Conservation (phyloP, 805 yeast species). For the Saturnispora kantuleensis region DNA sequence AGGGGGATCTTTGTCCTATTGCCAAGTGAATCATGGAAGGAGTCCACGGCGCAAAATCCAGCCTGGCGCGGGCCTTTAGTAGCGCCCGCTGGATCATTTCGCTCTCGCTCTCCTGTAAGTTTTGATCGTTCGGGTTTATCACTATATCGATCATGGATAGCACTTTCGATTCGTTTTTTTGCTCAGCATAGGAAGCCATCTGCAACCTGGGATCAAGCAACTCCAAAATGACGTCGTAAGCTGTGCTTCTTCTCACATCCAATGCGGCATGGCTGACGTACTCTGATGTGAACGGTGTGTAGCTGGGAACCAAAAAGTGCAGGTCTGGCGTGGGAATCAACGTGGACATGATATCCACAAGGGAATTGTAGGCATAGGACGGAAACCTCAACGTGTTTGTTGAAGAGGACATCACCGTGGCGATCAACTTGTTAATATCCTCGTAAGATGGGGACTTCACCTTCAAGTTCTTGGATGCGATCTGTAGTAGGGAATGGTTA, state of each 20-base stretch:
- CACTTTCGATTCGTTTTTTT: conserved; percentile 31
- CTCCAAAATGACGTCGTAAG: conserved; percentile 78
- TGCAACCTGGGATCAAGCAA: conserved; percentile 67
- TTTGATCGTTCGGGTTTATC: conserved; percentile 39
- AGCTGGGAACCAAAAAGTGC: conserved; percentile 65
- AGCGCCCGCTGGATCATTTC: conserved; percentile 58
- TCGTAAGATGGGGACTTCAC: conserved; percentile 55
- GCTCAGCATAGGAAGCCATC: conserved; percentile 43
- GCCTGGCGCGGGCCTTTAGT: conserved; percentile 46
- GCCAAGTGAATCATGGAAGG: conserved; percentile 73
- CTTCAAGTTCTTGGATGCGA: conserved; percentile 55
- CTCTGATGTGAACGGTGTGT: conserved; percentile 66
- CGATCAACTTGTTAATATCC: conserved; percentile 76
- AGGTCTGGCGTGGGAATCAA: conserved; percentile 78
- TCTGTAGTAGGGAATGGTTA: conserved; percentile 69
- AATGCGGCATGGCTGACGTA: conserved; percentile 34
- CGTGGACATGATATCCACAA: conserved; percentile 71
- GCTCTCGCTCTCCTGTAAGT: conserved; percentile 8
- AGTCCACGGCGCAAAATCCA: conserved; percentile 80
- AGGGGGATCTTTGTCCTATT: conserved; percentile 65
- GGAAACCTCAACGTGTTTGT: conserved; percentile 82
- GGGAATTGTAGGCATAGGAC: conserved; percentile 78
- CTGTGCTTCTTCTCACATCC: conserved; percentile 57
- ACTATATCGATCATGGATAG: conserved; percentile 62
- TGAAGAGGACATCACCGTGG: conserved; percentile 73